Evolutionary conservation across 805 yeast species (phyloP), one percentile per base, ranked within the genome.

Genomic region (Komagataella populi): DNA sequence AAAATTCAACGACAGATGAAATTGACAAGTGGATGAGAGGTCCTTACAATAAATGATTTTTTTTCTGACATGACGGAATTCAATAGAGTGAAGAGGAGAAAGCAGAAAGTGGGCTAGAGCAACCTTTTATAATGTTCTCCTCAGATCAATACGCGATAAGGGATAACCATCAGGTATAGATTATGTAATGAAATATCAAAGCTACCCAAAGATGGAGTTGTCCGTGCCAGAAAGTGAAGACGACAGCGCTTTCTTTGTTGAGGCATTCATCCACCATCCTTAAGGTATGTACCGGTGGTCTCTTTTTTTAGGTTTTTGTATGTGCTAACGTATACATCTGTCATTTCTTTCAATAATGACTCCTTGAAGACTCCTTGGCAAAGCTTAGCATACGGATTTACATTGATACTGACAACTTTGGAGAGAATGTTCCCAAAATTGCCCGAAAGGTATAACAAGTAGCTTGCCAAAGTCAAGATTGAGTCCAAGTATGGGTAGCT

Each of bases 21-120:
- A 44, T 50, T 45, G 52, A 16, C 39, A 24, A 18, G n/a, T 16
- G 12, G 2, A 18, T 14, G 45, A 23, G 30, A 3, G 17, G 59
- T 20, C 20, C 68, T 45, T 60, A 64, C 68, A 48, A 64, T 64
- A 49, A 62, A 64, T 39, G 65, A 60, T 55, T 64, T 64, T 53
- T 61, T 61, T 18, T 62, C 65, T 47, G 57, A 30, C 39, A 30
- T 30, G 51, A 46, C 50, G 54, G 14, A 56, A 54, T 56, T 54
- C 54, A 48, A 6, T 48, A 17, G 45, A 7, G 10, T 30, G 10
- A 30, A 30, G 39, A 8, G 39, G 39, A 30, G 10, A 10, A 14
- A 10, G 12, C 14, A 30, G 39, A 30, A 30, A 30, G 39, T 30
- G 39, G 39, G 39, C 39, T 30, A 30, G 39, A 30, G 39, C 39